A percentile compares a stretch with the other conserved stretches of the same genome.
Conservation (phyloP, 1,139 yeast species). For the Geotrichum bryndzae region DNA sequence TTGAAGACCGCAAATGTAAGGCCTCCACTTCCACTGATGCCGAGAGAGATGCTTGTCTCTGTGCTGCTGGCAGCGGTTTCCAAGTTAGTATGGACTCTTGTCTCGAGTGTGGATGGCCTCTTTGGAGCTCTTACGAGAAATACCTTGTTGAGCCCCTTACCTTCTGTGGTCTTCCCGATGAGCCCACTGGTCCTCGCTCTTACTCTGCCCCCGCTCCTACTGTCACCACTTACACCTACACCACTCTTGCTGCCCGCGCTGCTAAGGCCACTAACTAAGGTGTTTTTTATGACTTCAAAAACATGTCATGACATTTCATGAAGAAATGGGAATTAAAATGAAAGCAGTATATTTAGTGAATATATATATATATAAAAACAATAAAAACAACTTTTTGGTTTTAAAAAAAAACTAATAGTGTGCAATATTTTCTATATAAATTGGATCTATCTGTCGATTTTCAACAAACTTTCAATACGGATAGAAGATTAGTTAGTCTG, state of each 20-base stretch:
- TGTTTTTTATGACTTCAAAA: background rate
- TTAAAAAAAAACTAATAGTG: too few species aligned
- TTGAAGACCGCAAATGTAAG: slow-evolving; percentile 8
- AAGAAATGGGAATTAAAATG: background rate
- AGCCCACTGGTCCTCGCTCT: slow-evolving; percentile 9
- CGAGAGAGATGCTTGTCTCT: slow-evolving; percentile 7
- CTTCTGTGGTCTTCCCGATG: slow-evolving; percentile 4
- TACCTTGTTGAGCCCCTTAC: slow-evolving; percentile 2
- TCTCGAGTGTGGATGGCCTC: slow-evolving; percentile 7
- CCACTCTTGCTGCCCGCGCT: background rate
- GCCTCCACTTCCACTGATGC: background rate
- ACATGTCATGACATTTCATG: background rate
- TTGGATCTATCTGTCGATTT: too few species aligned
- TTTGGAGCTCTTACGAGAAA: slow-evolving; percentile 4
- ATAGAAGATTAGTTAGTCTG: too few species aligned
- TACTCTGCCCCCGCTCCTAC: slow-evolving; percentile 2
- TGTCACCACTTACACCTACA: slow-evolving; percentile 1
- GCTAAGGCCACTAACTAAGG: background rate
- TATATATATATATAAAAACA: background rate
- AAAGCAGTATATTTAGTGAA: background rate
- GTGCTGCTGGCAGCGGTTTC: slow-evolving; percentile 12
- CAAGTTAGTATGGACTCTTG: slow-evolving; percentile 1
- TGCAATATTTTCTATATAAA: too few species aligned
- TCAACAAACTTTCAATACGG: too few species aligned
- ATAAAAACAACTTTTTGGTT: background rate